Evolutionary conservation across 441 rosid genomes (phyloP), one percentile per base, ranked within the genome.

Genomic region (Erysimum cheiri): DNA sequence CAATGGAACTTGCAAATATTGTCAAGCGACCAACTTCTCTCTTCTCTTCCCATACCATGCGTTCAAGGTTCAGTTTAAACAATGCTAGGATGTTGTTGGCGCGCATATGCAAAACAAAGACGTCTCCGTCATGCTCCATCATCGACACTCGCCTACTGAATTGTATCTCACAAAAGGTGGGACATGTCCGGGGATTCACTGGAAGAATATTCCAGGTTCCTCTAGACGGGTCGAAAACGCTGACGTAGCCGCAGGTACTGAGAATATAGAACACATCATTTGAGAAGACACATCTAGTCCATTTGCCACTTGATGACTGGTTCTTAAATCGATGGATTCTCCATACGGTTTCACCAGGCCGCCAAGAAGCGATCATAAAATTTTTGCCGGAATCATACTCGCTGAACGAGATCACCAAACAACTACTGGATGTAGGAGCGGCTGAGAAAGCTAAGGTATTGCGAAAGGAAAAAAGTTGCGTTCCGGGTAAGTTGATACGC

Each of bases 341-440:
- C 60, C 60, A 66, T 2, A 29, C 31, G 19, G 70, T 15, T 66
- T 39, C 70, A 40, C 60, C 60, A 66, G 70, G 52, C 8, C 43
- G 19, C 49, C 70, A 65, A 24, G 60, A 36, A 26, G 26, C 1
- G 12, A 65, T 39, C 37, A 4, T 2, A 63, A 29, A 22, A 22
- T 22, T 0, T 2, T 9, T 3, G 11, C 33, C 6, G 33, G 1
- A 0, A 31, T 31, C 0, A 47, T 47, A 17, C 6, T 4, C 33
- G 6, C 5, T 11, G 32, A 50, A 14, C 17, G 35, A 62, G 31
- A 53, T 40, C 31, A 66, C 70, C 31, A 40, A 3, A 37, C 60
- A 26, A 26, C 60, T 65, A 26, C 9, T 66, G 11, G 70, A 66
- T 40, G 70, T 66, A 66, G 70, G 70, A 40, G 70, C 32, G 19